These are phyloP conservation scores for Kodamaea neixiangensis DNA, from an alignment of 805 yeast genomes.

Conservation along the genomic window DNA sequence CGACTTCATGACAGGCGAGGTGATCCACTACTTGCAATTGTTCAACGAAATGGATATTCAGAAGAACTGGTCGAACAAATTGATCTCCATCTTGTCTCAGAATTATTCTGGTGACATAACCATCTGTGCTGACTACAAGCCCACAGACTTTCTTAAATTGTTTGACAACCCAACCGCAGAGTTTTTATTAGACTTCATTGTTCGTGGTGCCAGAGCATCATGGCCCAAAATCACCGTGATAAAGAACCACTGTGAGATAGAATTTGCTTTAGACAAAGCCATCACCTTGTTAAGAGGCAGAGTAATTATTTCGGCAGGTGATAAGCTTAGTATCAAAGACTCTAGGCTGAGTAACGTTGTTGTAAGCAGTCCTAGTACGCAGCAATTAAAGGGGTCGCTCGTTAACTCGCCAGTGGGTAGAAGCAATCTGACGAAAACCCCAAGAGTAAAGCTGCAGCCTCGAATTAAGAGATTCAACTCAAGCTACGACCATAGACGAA, in stretches of 20 bases:
- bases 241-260: constrained; percentile 86
- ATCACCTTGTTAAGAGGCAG: constrained; percentile 68
- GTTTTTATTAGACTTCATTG: constrained; percentile 65
- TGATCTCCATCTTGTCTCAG: constrained; percentile 77
- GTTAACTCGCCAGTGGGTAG: constrained; percentile 26
- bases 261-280: constrained; percentile 80
- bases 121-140: constrained; percentile 73
- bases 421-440: constrained; percentile 13
- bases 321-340: constrained; percentile 12
- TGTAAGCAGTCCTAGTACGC: constrained; percentile 11
- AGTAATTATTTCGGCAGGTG: constrained; percentile 42
- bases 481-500: constrained; percentile 15
- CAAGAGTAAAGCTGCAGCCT: constrained; percentile 12
- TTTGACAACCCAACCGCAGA: constrained; percentile 82
- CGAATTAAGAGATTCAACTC: constrained; percentile 29
- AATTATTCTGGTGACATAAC: constrained; percentile 93
- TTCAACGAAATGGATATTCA: constrained; percentile 75
- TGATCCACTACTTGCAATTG: constrained; percentile 75
- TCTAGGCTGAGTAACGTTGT: constrained; percentile 3
- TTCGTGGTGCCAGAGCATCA: constrained; percentile 86
- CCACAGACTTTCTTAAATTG: constrained; percentile 60
- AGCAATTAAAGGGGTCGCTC: constrained; percentile 12
- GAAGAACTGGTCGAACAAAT: constrained; percentile 68
- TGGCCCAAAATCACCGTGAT: constrained; percentile 92
- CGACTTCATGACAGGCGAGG: constrained; percentile 65